A percentile compares a stretch with the other conserved stretches of the same genome.
phyloP scores from a whole-genome alignment of 352 stramenopile genomes.

The Chrysophaeum taylorii region DNA sequence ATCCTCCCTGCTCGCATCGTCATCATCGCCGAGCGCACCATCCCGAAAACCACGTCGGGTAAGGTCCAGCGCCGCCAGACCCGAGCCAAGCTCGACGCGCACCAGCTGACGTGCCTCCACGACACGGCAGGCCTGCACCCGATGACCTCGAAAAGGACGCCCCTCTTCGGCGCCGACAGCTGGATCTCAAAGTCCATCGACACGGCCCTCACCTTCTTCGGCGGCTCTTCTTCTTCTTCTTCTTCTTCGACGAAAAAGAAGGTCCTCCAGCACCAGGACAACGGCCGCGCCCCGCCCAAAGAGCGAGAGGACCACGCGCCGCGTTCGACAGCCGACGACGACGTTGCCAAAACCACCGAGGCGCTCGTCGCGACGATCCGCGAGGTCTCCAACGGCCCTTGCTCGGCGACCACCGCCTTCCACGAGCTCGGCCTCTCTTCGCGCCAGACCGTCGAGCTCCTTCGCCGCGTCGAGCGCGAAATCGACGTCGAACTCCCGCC shows the following conservation, averaged over 20 bases:
- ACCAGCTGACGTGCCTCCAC: background rate
- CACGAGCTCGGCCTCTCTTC: constrained; percentile 7
- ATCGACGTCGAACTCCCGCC: constrained; percentile 6
- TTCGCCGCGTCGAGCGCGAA: background rate
- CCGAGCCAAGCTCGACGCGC: background rate
- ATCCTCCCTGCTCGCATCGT: background rate
- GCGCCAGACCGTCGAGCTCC: constrained; percentile 4
- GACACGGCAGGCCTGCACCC: constrained; percentile 8
- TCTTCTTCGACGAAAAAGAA: background rate
- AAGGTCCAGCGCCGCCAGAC: constrained; percentile 69
- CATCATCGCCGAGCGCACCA: constrained; percentile 30
- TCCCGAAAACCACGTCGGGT: constrained; percentile 80
- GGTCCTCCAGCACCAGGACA: background rate
- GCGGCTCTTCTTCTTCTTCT: background rate
- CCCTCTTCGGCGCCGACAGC: no score
- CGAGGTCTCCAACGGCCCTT: background rate
- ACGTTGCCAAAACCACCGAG: background rate
- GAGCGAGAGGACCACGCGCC: background rate
- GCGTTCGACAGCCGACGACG: background rate
- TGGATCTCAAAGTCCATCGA: no score
- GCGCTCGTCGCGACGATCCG: background rate
- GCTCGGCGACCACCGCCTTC: background rate
- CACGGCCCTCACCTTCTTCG: background rate
- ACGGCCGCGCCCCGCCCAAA: background rate
- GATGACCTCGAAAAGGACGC: no score